A percentile compares a stretch with the other conserved stretches of the same genome.
phyloP scores from a whole-genome alignment of 2,329 filamentous ascomycete genomes.

The Aspergillus sp. region DNA sequence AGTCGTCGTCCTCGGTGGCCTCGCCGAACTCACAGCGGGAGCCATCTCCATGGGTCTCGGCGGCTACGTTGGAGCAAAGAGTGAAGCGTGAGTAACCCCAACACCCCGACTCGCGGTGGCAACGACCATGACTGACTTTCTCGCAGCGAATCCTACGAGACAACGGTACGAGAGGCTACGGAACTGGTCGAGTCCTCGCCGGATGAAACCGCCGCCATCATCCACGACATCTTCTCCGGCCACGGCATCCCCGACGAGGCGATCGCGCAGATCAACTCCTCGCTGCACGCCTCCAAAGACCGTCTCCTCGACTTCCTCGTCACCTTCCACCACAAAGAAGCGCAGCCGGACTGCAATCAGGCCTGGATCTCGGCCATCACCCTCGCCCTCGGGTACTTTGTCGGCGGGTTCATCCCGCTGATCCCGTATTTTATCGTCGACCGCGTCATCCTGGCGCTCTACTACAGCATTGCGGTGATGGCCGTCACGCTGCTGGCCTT shows the following conservation, averaged over 20 bases:
- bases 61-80: constrained; percentile 64
- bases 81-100: constrained; percentile 45
- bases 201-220: constrained; percentile 36
- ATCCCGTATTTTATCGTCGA: constrained; percentile 65
- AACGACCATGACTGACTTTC: background rate
- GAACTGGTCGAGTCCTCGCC: constrained; percentile 39
- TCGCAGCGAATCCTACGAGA: constrained; percentile 44
- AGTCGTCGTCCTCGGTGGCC: constrained; percentile 68
- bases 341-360: constrained; percentile 44
- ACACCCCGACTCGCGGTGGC: background rate
- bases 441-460: constrained; percentile 50
- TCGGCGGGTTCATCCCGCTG: constrained; percentile 70
- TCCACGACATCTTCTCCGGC: constrained; percentile 41
- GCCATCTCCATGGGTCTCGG: constrained; percentile 77
- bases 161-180: constrained; percentile 45
- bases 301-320: constrained; percentile 48
- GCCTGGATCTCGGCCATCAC: constrained; percentile 59
- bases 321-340: constrained; percentile 48
- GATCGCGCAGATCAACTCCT: constrained; percentile 35
- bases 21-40: constrained; percentile 74
- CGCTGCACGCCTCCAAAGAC: constrained; percentile 37
- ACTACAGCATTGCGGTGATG: constrained; percentile 45
- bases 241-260: constrained; percentile 40
- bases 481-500: constrained; percentile 41
- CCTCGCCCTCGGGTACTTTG: constrained; percentile 67